A percentile compares a stretch with the other conserved stretches of the same genome.
phyloP scores from a whole-genome alignment of 331 rosid species.

The Rhamnella rubrinervis region DNA sequence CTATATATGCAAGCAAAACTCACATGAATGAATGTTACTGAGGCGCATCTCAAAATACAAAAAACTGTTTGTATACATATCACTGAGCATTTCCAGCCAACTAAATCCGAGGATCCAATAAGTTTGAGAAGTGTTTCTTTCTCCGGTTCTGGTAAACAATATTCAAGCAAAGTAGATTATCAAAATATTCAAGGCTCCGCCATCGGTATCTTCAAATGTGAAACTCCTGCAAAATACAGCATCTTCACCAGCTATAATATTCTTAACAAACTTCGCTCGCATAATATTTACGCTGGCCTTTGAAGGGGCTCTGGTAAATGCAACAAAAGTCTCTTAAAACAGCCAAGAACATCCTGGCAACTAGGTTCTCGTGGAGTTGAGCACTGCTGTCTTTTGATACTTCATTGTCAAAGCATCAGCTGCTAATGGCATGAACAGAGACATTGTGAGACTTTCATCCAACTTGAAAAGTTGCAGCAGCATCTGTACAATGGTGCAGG shows the following conservation, averaged over 20 bases:
- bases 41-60: constrained; percentile 11
- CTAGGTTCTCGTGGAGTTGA: constrained; percentile 2
- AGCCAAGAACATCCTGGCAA: constrained; percentile 4
- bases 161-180: not conserved
- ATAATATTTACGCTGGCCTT: too few species aligned
- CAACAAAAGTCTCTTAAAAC: not conserved
- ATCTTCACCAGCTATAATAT: too few species aligned
- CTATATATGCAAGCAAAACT: constrained; percentile 18
- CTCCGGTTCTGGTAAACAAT: not conserved
- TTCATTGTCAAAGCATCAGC: not conserved
- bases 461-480: constrained; percentile 30
- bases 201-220: too few species aligned
- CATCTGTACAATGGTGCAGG: constrained; percentile 92
- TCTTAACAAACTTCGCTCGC: too few species aligned
- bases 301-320: too few species aligned
- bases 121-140: too few species aligned
- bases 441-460: constrained; percentile 13
- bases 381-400: constrained; percentile 8
- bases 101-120: too few species aligned
- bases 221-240: too few species aligned
- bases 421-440: constrained; percentile 7
- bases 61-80: too few species aligned
- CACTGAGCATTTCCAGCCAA: too few species aligned
- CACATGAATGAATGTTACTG: constrained; percentile 1
- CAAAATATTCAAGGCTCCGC: too few species aligned